phyloP scores from a whole-genome alignment of 352 stramenopile species.

The Phytophthora pinifolia region DNA sequence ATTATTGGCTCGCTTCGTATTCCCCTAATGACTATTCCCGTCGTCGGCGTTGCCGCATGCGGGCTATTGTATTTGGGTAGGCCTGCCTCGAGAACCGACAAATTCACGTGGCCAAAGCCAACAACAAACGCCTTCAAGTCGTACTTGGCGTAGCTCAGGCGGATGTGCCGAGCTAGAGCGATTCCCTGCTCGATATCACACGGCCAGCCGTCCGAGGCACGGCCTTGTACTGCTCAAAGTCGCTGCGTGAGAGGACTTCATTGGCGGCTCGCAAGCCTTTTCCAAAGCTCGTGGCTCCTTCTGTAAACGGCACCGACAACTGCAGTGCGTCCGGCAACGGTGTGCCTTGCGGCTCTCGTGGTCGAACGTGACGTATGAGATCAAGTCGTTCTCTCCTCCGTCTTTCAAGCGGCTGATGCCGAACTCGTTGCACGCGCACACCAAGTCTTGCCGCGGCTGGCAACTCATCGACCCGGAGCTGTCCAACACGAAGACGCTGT shows the following conservation, averaged over 20 bases:
- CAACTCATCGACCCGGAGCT: conserved; percentile 42
- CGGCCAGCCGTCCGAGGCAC: conserved; percentile 47
- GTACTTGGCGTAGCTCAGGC: conserved; percentile 49
- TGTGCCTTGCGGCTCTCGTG: conserved; percentile 1
- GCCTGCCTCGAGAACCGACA: conserved; percentile 48
- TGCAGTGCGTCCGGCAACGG: conserved; percentile 1
- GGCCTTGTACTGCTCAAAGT: conserved; percentile 48
- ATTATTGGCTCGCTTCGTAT: no score
- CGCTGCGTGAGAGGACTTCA: conserved; percentile 62
- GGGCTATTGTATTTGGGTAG: no score
- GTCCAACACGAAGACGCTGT: conserved; percentile 47
- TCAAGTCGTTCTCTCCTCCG: conserved; percentile 26
- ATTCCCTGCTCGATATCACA: conserved; percentile 31
- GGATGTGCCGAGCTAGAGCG: conserved; percentile 45
- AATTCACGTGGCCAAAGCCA: conserved; percentile 60
- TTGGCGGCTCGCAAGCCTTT: conserved; percentile 41
- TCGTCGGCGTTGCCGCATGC: no score
- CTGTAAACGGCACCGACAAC: conserved; percentile 30
- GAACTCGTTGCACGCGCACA: conserved; percentile 30
- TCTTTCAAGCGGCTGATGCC: conserved; percentile 22
- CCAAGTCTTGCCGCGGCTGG: conserved; percentile 27
- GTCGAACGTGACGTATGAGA: conserved; percentile 41
- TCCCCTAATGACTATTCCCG: no score
- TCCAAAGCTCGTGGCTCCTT: conserved; percentile 39
- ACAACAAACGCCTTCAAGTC: conserved; percentile 58